Evolutionary conservation across 2,329 filamentous ascomycete species (phyloP).

Genomic region (Gaeumannomyces tritici): DNA sequence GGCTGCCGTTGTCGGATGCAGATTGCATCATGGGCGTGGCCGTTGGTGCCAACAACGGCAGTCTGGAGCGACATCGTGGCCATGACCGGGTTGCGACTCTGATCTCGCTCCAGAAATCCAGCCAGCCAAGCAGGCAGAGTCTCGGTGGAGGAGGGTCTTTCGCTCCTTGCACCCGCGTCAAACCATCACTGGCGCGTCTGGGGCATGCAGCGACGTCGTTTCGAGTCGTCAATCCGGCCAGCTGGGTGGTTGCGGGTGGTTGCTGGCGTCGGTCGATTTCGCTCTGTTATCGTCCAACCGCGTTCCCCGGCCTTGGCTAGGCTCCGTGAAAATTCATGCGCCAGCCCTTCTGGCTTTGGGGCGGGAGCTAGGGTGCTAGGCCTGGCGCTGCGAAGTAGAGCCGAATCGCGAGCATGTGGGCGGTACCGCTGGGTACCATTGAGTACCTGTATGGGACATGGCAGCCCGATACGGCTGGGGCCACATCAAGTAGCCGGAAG

Average conservation of each 20-base stretch:
- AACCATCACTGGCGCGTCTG: not conserved
- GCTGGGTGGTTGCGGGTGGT: not conserved
- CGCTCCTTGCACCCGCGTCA: not conserved
- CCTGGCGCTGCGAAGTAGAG: not conserved
- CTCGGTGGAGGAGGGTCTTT: not conserved
- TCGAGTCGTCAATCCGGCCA: not conserved
- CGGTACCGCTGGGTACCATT: not conserved
- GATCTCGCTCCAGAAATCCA: not conserved
- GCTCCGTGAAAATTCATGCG: not conserved
- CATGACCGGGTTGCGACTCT: not conserved
- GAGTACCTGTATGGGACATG: no score
- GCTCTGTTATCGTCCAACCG: not conserved
- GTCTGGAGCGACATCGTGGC: not conserved
- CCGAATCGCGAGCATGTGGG: not conserved
- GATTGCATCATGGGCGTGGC: conserved; percentile 11
- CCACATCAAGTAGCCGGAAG: not conserved
- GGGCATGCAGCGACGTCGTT: not conserved
- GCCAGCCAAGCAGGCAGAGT: not conserved
- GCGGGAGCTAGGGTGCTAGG: not conserved
- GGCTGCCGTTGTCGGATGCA: conserved; percentile 13
- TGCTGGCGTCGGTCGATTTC: not conserved
- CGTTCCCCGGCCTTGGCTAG: not conserved
- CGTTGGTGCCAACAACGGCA: conserved; percentile 6
- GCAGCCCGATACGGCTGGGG: no score
- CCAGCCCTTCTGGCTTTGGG: not conserved